These are phyloP conservation scores for Stevia rebaudiana DNA, from an alignment of 140 eudicot species.

Conservation along the genomic window DNA sequence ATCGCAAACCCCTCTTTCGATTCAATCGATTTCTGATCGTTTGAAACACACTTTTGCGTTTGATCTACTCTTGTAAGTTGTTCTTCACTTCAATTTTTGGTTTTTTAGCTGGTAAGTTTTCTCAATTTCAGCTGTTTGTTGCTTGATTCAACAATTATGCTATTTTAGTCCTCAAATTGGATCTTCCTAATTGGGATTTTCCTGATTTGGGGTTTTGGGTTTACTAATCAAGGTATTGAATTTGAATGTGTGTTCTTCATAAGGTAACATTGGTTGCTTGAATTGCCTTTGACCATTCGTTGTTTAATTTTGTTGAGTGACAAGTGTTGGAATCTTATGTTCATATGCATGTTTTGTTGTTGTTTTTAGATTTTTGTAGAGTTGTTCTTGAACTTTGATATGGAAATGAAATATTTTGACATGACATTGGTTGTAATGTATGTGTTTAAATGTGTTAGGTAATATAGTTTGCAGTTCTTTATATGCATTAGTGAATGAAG, in stretches of 20 bases:
- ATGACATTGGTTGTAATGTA: neutral
- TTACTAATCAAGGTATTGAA: slow-evolving; percentile 6
- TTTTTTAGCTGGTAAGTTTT: slow-evolving; percentile 12
- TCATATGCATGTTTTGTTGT: neutral
- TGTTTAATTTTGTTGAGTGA: neutral
- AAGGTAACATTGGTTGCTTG: neutral
- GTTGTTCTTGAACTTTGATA: neutral
- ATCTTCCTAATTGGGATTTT: neutral
- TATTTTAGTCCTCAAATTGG: slow-evolving; percentile 6
- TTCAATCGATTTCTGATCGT: slow-evolving; percentile 5
- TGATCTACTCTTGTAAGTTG: slow-evolving; percentile 27
- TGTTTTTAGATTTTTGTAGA: neutral
- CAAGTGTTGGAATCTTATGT: slow-evolving; percentile 2
- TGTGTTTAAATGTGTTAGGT: neutral
- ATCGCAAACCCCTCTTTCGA: slow-evolving; percentile 14
- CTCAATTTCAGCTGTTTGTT: slow-evolving; percentile 39
- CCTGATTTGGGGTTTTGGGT: slow-evolving; percentile 27
- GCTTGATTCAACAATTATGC: slow-evolving; percentile 24
- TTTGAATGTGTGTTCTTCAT: slow-evolving; percentile 8
- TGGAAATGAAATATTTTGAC: slow-evolving; percentile 3
- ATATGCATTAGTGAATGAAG: neutral
- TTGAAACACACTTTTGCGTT: neutral
- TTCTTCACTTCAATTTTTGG: neutral
- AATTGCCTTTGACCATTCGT: slow-evolving; percentile 1
- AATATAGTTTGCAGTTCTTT: neutral